phyloP scores from a whole-genome alignment of 2,329 filamentous ascomycete genomes.

The Penicillium olsonii region DNA sequence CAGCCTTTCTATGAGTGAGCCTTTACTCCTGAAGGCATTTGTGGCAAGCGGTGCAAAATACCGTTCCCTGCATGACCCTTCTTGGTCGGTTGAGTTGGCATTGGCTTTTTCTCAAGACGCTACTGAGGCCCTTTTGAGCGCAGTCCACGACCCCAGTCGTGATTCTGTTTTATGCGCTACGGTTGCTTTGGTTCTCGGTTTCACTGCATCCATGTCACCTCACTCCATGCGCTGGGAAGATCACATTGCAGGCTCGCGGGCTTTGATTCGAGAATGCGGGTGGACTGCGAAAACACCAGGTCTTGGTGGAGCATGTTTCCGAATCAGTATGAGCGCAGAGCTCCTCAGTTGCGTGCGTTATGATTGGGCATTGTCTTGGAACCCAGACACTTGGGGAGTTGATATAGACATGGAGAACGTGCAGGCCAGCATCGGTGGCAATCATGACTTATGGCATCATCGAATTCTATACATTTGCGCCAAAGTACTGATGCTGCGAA shows the following conservation, averaged over 20 bases:
- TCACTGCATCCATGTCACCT: constrained; percentile 91
- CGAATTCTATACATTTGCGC: constrained; percentile 86
- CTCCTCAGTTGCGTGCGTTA: constrained; percentile 84
- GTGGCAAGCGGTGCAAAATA: constrained; percentile 86
- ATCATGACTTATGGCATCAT: constrained; percentile 84
- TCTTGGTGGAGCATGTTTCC: constrained; percentile 86
- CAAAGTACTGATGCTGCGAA: constrained; percentile 82
- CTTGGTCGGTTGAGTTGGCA: constrained; percentile 75
- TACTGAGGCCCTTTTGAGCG: constrained; percentile 73
- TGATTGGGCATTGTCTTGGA: constrained; percentile 84
- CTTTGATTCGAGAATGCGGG: constrained; percentile 82
- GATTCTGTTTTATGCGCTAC: constrained; percentile 83
- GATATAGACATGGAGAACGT: constrained; percentile 70
- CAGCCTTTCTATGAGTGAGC: constrained; percentile 76
- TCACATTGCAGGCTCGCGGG: constrained; percentile 81
- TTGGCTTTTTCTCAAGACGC: constrained; percentile 83
- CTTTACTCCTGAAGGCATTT: constrained; percentile 86
- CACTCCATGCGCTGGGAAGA: constrained; percentile 79
- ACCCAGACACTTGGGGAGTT: constrained; percentile 86
- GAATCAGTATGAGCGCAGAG: constrained; percentile 90
- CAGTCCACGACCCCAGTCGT: constrained; percentile 79
- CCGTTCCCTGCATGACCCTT: constrained; percentile 68
- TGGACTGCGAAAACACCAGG: constrained; percentile 81
- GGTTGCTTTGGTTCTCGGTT: constrained; percentile 83
- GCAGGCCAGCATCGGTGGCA: constrained; percentile 55